These are phyloP conservation scores for Warburgia ugandensis DNA, from an alignment of 164 flowering plant genomes.

Conservation along the genomic window DNA sequence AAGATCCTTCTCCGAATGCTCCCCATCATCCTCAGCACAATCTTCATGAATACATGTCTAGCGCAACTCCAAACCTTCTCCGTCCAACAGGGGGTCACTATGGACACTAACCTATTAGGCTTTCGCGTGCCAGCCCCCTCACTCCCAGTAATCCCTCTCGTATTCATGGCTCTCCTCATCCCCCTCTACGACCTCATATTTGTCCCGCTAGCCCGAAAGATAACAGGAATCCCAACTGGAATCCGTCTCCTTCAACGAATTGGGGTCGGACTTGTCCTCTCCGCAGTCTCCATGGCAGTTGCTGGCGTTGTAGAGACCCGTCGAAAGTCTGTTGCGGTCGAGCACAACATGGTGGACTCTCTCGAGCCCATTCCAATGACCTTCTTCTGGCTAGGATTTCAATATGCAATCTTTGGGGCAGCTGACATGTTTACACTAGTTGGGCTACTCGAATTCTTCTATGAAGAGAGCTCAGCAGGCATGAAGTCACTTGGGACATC, in stretches of 20 bases:
- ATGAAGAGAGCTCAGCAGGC: slow-evolving; percentile 54
- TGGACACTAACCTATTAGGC: slow-evolving; percentile 38
- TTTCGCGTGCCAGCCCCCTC: slow-evolving; percentile 54
- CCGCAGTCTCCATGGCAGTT: slow-evolving; percentile 54
- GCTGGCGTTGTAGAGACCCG: slow-evolving; percentile 46
- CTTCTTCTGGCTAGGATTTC: slow-evolving; percentile 61
- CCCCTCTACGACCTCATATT: slow-evolving; percentile 54
- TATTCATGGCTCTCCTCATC: slow-evolving; percentile 44
- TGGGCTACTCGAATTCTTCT: slow-evolving; percentile 67
- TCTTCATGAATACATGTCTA: slow-evolving; percentile 68
- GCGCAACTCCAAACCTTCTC: slow-evolving; percentile 78
- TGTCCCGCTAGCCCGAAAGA: slow-evolving; percentile 47
- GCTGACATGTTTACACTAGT: slow-evolving; percentile 67
- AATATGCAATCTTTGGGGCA: slow-evolving; percentile 53
- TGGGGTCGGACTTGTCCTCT: slow-evolving; percentile 52
- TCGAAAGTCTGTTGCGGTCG: slow-evolving; percentile 38
- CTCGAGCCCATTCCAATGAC: slow-evolving; percentile 42
- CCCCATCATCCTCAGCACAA: slow-evolving; percentile 53
- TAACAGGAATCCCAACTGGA: slow-evolving; percentile 61
- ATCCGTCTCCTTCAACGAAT: slow-evolving; percentile 56
- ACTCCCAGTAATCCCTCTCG: slow-evolving; percentile 48
- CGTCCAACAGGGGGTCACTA: slow-evolving; percentile 56
- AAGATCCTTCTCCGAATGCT: slow-evolving; percentile 58
- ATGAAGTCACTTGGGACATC: slow-evolving; percentile 61
- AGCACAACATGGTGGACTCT: slow-evolving; percentile 48